Conservation (phyloP, 352 stramenopile genomes). For the Phytophthora melonis region DNA sequence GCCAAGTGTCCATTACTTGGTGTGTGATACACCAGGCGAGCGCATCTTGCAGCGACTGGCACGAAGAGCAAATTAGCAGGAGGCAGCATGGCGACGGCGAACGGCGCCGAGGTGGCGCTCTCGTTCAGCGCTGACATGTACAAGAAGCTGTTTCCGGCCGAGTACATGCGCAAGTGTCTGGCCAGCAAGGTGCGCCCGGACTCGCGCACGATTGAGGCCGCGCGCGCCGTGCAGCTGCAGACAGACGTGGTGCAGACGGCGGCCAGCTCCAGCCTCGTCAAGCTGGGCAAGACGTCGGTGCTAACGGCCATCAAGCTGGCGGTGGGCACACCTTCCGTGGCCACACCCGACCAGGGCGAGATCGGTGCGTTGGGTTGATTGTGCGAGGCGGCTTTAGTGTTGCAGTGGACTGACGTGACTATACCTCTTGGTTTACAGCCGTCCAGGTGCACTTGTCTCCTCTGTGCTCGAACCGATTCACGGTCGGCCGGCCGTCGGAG, state of each 20-base stretch:
- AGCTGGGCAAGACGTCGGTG: constrained; percentile 78
- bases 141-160: constrained; percentile 76
- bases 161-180: constrained; percentile 76
- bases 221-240: constrained; percentile 69
- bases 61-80: neutral
- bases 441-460: constrained; percentile 86
- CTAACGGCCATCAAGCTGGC: constrained; percentile 78
- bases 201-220: constrained; percentile 54
- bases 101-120: constrained; percentile 40
- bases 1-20: neutral
- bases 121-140: constrained; percentile 78
- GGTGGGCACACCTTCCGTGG: constrained; percentile 73
- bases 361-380: constrained; percentile 47
- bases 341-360: constrained; percentile 80
- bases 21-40: neutral
- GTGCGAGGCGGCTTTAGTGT: neutral
- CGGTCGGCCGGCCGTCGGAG: constrained; percentile 73
- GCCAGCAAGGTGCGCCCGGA: constrained; percentile 68
- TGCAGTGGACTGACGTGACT: constrained; percentile 3
- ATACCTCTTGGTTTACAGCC: constrained; percentile 33
- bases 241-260: constrained; percentile 71
- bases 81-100: constrained; percentile 15
- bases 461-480: constrained; percentile 80
- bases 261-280: constrained; percentile 78
- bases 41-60: neutral